A percentile compares a stretch with the other conserved stretches of the same genome.
Conservation (phyloP, 2,329 filamentous ascomycete genomes). For the Trichoderma koningii region DNA sequence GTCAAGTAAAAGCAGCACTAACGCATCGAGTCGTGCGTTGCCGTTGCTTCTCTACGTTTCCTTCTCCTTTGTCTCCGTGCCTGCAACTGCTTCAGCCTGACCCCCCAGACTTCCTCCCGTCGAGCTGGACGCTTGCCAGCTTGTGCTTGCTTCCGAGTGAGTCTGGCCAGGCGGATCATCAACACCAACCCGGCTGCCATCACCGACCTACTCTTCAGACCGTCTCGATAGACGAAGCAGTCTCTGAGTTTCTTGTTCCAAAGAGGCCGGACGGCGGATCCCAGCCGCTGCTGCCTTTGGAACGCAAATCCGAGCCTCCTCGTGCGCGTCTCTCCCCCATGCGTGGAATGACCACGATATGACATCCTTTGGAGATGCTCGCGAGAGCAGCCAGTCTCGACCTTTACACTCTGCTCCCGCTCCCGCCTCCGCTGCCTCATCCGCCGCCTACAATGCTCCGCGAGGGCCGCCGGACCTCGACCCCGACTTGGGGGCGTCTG, state of each 20-base stretch:
- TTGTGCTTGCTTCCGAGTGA: conserved; percentile 12
- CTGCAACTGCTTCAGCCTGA: conserved; percentile 11
- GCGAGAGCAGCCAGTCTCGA: conserved; percentile 37
- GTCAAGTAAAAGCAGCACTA: conserved; percentile 24
- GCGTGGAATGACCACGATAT: conserved; percentile 35
- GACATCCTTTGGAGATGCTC: conserved; percentile 38
- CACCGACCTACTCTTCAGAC: neutral
- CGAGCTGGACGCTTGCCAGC: conserved; percentile 7
- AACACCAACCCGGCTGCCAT: neutral
- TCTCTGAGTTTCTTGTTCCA: neutral
- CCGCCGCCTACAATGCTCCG: conserved; percentile 33
- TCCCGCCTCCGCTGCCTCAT: conserved; percentile 26
- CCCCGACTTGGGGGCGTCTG: conserved; percentile 27
- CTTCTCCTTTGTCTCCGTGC: conserved; percentile 13
- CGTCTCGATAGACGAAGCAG: neutral
- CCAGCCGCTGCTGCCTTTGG: neutral
- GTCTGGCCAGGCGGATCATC: neutral
- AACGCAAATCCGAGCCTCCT: neutral
- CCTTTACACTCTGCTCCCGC: conserved; percentile 28
- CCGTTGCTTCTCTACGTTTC: conserved; percentile 6
- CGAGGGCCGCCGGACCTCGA: conserved; percentile 28
- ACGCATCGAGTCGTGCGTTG: conserved; percentile 15
- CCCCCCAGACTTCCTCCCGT: neutral
- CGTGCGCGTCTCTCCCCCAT: conserved; percentile 11
- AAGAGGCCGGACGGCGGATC: neutral